Conservation (phyloP, 306 rosid species). For the Rosa multiflora region DNA sequence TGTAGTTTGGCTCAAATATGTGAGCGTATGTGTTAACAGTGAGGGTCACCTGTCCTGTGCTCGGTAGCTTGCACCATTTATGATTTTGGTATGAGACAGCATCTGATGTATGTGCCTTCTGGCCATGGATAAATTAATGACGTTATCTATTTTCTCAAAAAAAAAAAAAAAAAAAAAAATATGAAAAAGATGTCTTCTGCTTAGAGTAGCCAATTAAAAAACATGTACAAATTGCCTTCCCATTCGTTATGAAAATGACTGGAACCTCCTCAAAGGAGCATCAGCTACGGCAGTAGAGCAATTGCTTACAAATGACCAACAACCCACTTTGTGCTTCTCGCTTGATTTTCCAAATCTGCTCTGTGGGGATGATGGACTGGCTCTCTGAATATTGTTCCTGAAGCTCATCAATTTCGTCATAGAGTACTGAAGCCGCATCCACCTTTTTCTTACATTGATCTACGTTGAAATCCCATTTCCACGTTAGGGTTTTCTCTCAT, state of each 20-base stretch:
- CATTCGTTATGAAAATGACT: conserved; percentile 20
- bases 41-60: too few relatives aligned
- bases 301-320: conserved; percentile 33
- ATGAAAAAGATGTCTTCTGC: too few relatives aligned
- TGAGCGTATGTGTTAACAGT: too few relatives aligned
- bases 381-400: conserved; percentile 6
- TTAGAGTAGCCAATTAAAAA: too few relatives aligned
- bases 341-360: conserved; percentile 12
- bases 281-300: conserved; percentile 20
- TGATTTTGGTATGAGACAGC: too few relatives aligned
- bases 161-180: too few relatives aligned
- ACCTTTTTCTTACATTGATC: conserved; percentile 36
- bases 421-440: conserved; percentile 18
- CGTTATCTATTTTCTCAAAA: too few relatives aligned
- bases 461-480: conserved; percentile 43
- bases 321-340: conserved; percentile 18
- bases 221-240: not conserved
- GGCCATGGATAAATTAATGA: too few relatives aligned
- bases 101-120: too few relatives aligned
- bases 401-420: not conserved
- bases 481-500: conserved; percentile 35
- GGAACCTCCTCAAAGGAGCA: conserved; percentile 15
- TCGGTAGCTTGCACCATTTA: too few relatives aligned
- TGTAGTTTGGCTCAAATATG: too few relatives aligned
- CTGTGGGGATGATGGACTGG: conserved; percentile 14